A percentile compares a stretch with the other conserved stretches of the same genome.
Conservation (phyloP, 1,139 yeast species). For the Ashbya aceris region DNA sequence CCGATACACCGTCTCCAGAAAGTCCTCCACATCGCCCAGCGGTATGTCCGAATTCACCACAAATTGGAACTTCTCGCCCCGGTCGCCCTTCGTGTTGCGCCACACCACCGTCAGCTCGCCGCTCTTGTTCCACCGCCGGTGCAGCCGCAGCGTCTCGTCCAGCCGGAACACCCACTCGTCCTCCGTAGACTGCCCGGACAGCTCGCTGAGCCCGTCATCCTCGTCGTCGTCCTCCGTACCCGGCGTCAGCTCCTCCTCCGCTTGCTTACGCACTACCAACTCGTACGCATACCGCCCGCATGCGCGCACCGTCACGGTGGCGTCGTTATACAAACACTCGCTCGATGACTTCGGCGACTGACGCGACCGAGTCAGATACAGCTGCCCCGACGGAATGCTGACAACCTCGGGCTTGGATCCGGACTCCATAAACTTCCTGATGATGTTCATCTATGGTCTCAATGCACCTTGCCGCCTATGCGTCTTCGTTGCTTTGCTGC, state of each 20-base stretch:
- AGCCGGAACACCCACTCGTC: constrained; percentile 26
- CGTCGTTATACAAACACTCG: constrained; percentile 79
- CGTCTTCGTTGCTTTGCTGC: too few relatives aligned
- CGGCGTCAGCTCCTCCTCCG: constrained; percentile 48
- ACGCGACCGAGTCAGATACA: constrained; percentile 64
- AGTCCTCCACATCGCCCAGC: constrained; percentile 48
- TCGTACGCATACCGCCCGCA: constrained; percentile 60
- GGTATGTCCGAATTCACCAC: constrained; percentile 58
- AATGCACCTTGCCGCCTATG: too few relatives aligned
- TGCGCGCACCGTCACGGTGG: constrained; percentile 61
- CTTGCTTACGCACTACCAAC: constrained; percentile 57
- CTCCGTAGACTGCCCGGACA: constrained; percentile 47
- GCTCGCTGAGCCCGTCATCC: constrained; percentile 40
- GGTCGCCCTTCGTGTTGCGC: constrained; percentile 70
- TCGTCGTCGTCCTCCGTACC: constrained; percentile 38
- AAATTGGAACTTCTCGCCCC: constrained; percentile 81
- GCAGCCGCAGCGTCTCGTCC: constrained; percentile 35
- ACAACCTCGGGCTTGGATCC: constrained; percentile 59
- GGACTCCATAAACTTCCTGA: constrained; percentile 59
- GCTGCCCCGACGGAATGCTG: constrained; percentile 69
- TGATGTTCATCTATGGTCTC: constrained; percentile 53
- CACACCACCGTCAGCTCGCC: constrained; percentile 56
- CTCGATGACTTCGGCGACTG: constrained; percentile 77
- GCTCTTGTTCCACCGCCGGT: constrained; percentile 34
- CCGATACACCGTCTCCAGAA: constrained; percentile 52